Evolutionary conservation across 306 rosid species (phyloP).

Genomic region (Chamaecrista fasciculata): DNA sequence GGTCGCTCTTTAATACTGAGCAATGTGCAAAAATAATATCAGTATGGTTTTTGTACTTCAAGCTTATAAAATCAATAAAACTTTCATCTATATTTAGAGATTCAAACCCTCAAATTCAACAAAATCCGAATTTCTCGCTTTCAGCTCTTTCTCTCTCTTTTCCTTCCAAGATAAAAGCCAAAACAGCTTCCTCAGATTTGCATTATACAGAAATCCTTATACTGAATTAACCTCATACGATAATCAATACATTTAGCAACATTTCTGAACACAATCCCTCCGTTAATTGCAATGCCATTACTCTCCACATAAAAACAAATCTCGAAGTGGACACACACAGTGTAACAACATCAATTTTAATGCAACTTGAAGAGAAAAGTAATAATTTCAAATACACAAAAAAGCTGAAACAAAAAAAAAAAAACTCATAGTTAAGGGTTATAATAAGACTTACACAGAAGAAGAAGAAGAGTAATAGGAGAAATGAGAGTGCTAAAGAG

Average conservation of each 20-base stretch:
- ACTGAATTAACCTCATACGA: not conserved
- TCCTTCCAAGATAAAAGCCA: not conserved
- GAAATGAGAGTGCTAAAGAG: not conserved
- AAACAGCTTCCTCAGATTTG: not conserved
- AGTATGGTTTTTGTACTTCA: no score
- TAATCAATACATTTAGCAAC: not conserved
- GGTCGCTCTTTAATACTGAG: not conserved
- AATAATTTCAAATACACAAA: not conserved
- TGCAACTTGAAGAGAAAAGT: not conserved
- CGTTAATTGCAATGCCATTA: not conserved
- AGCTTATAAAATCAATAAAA: no score
- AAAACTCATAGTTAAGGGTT: not conserved
- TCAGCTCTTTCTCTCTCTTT: not conserved
- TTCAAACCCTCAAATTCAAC: not conserved
- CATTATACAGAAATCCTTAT: not conserved
- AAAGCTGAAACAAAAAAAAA: not conserved
- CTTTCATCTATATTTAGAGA: no score
- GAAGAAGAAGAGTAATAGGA: slow-evolving; percentile 26
- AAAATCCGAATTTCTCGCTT: no score
- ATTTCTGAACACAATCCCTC: not conserved
- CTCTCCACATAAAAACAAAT: not conserved
- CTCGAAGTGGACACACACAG: not conserved
- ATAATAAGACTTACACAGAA: slow-evolving; percentile 36
- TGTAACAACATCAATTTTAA: not conserved
- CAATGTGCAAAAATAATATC: not conserved